Percentiles rank a stretch among this genome's conserved stretches.
phyloP scores from a whole-genome alignment of 768 basidiomycete genomes.

The Hypsizygus marmoreus region DNA sequence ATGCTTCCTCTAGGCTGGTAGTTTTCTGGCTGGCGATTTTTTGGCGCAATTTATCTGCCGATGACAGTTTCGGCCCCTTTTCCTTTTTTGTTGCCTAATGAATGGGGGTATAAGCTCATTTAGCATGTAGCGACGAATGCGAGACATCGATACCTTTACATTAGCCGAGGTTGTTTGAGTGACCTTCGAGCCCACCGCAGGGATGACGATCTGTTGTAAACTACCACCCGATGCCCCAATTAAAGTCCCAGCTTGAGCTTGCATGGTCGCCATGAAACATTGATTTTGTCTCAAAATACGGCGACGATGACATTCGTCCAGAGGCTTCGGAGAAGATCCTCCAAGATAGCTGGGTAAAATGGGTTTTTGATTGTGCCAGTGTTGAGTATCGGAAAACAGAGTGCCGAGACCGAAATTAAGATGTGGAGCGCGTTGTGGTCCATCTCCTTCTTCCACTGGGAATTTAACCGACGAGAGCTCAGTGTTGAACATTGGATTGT shows the following conservation, averaged over 20 bases:
- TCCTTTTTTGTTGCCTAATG: constrained; percentile 16
- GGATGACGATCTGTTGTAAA: constrained; percentile 57
- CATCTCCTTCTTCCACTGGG: constrained; percentile 12
- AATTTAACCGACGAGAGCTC: constrained; percentile 24
- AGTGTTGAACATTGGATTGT: constrained; percentile 32
- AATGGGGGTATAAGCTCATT: constrained; percentile 4
- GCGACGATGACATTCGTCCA: constrained; percentile 36
- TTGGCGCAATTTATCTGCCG: constrained; percentile 33
- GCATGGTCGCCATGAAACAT: constrained; percentile 56
- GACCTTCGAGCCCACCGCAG: constrained; percentile 30
- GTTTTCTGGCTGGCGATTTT: constrained; percentile 48
- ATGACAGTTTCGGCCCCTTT: constrained; percentile 21
- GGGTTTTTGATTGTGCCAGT: constrained; percentile 59
- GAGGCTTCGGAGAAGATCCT: constrained; percentile 36
- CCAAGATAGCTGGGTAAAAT: constrained; percentile 59
- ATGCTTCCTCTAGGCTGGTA: constrained; percentile 38
- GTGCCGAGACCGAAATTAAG: constrained; percentile 41
- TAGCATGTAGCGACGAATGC: too few relatives aligned
- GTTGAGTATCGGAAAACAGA: constrained; percentile 50
- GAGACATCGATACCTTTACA: background rate
- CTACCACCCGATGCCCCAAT: constrained; percentile 61
- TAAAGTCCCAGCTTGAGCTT: constrained; percentile 60
- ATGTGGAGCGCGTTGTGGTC: constrained; percentile 17
- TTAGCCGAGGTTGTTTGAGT: background rate
- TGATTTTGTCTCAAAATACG: constrained; percentile 49